phyloP scores from a whole-genome alignment of 495 filamentous ascomycete species.

The Haplographium delicatum region DNA sequence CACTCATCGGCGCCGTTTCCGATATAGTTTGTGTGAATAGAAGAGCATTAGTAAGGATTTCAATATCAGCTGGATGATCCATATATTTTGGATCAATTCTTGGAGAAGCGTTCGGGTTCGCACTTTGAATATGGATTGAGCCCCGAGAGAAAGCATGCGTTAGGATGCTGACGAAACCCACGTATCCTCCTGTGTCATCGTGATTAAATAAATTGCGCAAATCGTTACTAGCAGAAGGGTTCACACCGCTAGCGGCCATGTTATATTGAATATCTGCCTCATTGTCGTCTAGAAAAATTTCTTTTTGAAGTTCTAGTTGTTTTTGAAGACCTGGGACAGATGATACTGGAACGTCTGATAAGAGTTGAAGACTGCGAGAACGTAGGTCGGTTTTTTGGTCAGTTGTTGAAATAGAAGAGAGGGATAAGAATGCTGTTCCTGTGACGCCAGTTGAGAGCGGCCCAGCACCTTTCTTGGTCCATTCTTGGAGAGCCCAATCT shows the following conservation, averaged over 20 bases:
- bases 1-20: background rate
- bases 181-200: no score
- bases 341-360: background rate
- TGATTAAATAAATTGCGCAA: no score
- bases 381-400: background rate
- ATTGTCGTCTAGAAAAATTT: background rate
- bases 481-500: background rate
- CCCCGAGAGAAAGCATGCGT: no score
- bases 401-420: background rate
- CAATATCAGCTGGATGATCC: background rate
- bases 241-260: no score
- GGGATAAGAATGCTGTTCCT: background rate
- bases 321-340: background rate
- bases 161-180: no score
- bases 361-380: background rate
- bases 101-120: slow-evolving; percentile 30
- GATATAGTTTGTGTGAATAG: background rate
- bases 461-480: background rate
- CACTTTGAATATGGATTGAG: slow-evolving; percentile 45
- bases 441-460: background rate
- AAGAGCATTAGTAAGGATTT: background rate
- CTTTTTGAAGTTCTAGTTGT: background rate
- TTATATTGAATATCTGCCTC: no score
- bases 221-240: no score
- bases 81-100: slow-evolving; percentile 49